Conservation (phyloP, 108 stramenopile genomes). For the Epithemia pelagica region DNA sequence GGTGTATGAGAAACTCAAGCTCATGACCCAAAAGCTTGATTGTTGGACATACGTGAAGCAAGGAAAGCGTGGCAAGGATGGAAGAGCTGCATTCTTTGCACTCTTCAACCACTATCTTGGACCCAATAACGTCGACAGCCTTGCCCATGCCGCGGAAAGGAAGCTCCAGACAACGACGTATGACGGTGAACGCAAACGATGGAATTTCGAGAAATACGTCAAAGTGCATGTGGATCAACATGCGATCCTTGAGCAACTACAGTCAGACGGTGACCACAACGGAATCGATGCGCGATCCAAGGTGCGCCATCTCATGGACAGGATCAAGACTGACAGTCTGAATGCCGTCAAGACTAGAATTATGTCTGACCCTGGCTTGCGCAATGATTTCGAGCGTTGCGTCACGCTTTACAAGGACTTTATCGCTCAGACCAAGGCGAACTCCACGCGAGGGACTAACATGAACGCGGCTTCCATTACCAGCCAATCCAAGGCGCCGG, state of each 20-base stretch:
- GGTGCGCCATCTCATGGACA: background rate
- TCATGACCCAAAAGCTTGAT: background rate
- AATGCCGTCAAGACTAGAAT: slow-evolving; percentile 15
- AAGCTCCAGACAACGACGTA: background rate
- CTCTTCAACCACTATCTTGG: slow-evolving; percentile 12
- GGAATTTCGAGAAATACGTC: background rate
- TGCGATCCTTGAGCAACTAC: background rate
- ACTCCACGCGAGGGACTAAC: background rate
- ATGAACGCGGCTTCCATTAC: background rate
- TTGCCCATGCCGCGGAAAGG: background rate
- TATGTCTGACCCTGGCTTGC: slow-evolving; percentile 7
- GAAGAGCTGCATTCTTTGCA: slow-evolving; percentile 24
- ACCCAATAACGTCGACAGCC: background rate
- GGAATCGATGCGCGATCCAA: background rate
- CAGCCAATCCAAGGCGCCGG: background rate
- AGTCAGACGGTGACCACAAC: background rate
- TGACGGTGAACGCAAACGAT: background rate
- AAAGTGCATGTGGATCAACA: background rate
- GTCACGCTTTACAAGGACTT: slow-evolving; percentile 20
- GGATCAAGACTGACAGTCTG: background rate
- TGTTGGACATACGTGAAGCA: slow-evolving; percentile 15
- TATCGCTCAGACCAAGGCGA: slow-evolving; percentile 8
- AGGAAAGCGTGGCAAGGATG: slow-evolving; percentile 10
- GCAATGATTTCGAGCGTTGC: slow-evolving; percentile 13
- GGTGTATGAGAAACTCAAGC: slow-evolving; percentile 12